phyloP scores from a whole-genome alignment of 2,329 filamentous ascomycete species.

The Clonostachys chloroleuca region DNA sequence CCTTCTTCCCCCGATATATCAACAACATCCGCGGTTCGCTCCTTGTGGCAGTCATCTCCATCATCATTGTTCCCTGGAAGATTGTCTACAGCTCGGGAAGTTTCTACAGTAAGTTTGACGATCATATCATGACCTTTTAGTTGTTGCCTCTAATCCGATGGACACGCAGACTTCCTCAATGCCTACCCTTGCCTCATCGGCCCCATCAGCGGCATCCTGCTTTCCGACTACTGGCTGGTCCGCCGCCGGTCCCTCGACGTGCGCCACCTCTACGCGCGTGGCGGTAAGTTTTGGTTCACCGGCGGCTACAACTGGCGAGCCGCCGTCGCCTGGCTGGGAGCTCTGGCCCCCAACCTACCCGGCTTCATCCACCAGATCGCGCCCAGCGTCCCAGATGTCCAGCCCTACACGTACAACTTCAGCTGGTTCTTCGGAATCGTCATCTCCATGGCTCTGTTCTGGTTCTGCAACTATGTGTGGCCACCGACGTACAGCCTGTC shows the following conservation, averaged over 20 bases:
- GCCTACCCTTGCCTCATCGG: constrained; percentile 25
- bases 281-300: constrained; percentile 30
- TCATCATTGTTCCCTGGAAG: constrained; percentile 26
- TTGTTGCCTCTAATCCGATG: no score
- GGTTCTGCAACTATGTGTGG: no score
- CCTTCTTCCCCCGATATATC: constrained; percentile 19
- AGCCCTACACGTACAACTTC: no score
- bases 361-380: no score
- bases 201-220: constrained; percentile 33
- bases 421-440: no score
- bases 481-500: no score
- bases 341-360: no score
- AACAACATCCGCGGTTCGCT: constrained; percentile 22
- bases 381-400: no score
- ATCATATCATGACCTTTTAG: no score
- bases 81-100: constrained; percentile 19
- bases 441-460: no score
- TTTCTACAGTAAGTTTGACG: constrained; percentile 11
- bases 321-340: constrained; percentile 13
- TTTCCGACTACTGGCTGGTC: constrained; percentile 31
- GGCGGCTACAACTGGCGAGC: constrained; percentile 25
- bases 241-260: constrained; percentile 30
- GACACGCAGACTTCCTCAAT: constrained; percentile 11
- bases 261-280: constrained; percentile 31
- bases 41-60: constrained; percentile 19